Evolutionary conservation across 73 alveolate species (phyloP).

Genomic region (Paramecium tetraurelia): DNA sequence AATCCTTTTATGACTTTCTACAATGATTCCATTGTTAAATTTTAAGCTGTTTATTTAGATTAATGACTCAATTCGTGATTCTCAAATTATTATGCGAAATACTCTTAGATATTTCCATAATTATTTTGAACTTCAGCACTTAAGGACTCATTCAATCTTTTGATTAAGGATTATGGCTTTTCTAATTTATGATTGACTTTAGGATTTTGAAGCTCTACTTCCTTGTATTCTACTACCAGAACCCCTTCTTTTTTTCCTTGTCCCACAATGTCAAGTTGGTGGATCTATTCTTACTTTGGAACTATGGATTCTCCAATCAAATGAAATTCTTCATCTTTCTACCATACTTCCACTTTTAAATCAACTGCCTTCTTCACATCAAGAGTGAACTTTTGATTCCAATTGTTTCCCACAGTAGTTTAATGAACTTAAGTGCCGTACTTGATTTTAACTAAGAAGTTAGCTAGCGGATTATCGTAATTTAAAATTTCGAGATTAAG

Average conservation of each 20-base stretch:
- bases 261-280: background rate
- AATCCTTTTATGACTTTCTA: background rate
- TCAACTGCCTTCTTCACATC: background rate
- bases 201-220: background rate
- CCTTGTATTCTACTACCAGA: background rate
- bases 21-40: background rate
- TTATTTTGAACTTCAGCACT: background rate
- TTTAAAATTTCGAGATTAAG: constrained; percentile 19
- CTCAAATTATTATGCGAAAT: background rate
- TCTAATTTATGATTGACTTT: background rate
- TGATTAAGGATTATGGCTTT: background rate
- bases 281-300: background rate
- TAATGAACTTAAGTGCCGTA: constrained; percentile 26
- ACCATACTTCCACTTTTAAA: constrained; percentile 39
- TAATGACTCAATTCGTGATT: background rate
- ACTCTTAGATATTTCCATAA: background rate
- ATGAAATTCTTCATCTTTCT: background rate
- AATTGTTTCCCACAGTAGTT: background rate
- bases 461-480: background rate
- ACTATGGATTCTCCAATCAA: constrained; percentile 27
- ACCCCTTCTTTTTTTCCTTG: constrained; percentile 50
- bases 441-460: constrained; percentile 38
- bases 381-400: constrained; percentile 10
- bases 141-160: constrained; percentile 8
- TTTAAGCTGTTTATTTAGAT: background rate